These are phyloP conservation scores for Neurospora discreta DNA, from an alignment of 495 filamentous ascomycete genomes.

Conservation along the genomic window DNA sequence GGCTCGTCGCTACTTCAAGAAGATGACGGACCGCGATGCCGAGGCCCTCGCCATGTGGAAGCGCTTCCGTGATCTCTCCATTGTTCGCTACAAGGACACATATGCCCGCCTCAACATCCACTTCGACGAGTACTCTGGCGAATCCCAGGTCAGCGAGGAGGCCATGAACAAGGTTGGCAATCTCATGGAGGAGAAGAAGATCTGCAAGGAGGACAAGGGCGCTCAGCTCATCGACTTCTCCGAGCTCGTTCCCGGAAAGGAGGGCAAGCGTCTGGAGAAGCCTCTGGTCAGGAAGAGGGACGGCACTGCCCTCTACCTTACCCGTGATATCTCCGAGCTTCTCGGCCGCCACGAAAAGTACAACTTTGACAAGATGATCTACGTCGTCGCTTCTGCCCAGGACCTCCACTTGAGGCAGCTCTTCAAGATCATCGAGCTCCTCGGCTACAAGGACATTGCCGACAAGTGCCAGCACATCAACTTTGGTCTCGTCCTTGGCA, in stretches of 20 bases:
- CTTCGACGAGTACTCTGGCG: conserved; percentile 89
- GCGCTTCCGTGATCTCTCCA: conserved; percentile 82
- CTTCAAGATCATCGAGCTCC: conserved; percentile 52
- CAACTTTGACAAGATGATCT: conserved; percentile 60
- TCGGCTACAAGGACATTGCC: conserved; percentile 48
- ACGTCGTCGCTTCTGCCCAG: conserved; percentile 51
- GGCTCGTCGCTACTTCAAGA: conserved; percentile 73
- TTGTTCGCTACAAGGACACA: conserved; percentile 61
- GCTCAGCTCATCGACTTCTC: conserved; percentile 82
- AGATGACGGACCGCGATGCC: conserved; percentile 73
- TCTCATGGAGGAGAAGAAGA: conserved; percentile 56
- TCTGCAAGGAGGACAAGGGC: conserved; percentile 76
- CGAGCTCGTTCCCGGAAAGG: conserved; percentile 53
- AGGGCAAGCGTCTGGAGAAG: conserved; percentile 44
- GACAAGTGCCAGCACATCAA: conserved; percentile 49
- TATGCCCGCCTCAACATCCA: conserved; percentile 57
- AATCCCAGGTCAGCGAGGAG: conserved; percentile 79
- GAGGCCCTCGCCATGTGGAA: conserved; percentile 73
- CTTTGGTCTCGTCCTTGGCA: conserved; percentile 51
- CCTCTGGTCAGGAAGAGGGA: conserved; percentile 49
- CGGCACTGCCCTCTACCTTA: conserved; percentile 54
- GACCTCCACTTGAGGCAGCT: conserved; percentile 52
- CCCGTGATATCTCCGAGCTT: conserved; percentile 54
- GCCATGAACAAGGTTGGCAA: conserved; percentile 61
- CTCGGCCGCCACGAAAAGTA: conserved; percentile 49